Conservation (phyloP, 805 yeast species). For the Zygosaccharomyces pseudorouxii region DNA sequence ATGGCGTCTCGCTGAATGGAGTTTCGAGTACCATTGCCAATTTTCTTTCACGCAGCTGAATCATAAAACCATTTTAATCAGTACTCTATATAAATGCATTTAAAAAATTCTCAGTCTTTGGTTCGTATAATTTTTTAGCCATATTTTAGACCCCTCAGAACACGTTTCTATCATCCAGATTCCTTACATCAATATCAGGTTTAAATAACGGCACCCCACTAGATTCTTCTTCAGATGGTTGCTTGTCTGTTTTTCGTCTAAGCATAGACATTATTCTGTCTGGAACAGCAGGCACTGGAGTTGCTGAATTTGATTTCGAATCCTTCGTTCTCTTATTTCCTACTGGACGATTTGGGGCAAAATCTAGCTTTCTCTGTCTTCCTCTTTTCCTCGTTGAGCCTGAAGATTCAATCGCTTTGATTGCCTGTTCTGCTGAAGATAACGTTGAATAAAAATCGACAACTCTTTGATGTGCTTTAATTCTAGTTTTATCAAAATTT, state of each 20-base stretch:
- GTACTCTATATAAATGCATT: background rate
- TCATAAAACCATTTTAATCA: background rate
- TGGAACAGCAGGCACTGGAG: slow-evolving; percentile 4
- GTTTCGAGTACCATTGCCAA: slow-evolving; percentile 37
- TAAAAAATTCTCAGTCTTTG: background rate
- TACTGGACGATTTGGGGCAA: slow-evolving; percentile 4
- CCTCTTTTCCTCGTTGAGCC: background rate
- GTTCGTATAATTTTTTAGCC: background rate
- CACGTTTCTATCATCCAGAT: background rate
- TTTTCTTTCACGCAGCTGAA: slow-evolving; percentile 41
- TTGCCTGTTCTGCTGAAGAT: slow-evolving; percentile 31
- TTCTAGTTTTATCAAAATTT: slow-evolving; percentile 60
- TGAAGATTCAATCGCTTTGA: slow-evolving; percentile 9
- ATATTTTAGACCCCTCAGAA: background rate
- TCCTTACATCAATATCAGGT: background rate
- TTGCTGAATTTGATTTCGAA: slow-evolving; percentile 10
- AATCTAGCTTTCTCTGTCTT: slow-evolving; percentile 6
- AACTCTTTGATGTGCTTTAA: slow-evolving; percentile 69
- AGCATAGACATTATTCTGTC: slow-evolving; percentile 18
- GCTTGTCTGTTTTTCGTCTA: slow-evolving; percentile 8
- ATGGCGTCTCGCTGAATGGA: slow-evolving; percentile 10
- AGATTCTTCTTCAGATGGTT: background rate
- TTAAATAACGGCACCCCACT: background rate
- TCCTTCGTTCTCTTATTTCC: slow-evolving; percentile 7
- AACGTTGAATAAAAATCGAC: slow-evolving; percentile 58